phyloP scores from a whole-genome alignment of 1,284 basidiomycete species.

The Neolentinus lepideus region DNA sequence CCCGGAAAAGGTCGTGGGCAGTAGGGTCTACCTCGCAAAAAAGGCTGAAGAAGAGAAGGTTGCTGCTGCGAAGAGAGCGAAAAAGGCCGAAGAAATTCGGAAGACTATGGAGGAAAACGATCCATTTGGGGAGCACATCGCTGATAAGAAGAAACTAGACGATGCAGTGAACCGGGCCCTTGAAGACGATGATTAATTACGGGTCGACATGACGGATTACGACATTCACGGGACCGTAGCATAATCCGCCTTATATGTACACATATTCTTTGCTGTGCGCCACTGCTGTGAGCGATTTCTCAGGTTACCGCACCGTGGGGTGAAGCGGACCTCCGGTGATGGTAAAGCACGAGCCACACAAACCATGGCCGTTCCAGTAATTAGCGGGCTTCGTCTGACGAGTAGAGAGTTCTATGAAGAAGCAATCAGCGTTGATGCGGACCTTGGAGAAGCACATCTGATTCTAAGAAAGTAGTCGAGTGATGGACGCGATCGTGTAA shows the following conservation, averaged over 20 bases:
- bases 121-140: conserved; percentile 57
- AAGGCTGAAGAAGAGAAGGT: conserved; percentile 58
- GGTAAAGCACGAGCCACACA: too few relatives aligned
- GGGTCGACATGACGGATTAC: neutral
- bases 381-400: neutral
- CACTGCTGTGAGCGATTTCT: neutral
- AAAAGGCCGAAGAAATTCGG: conserved; percentile 52
- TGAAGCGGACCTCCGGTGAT: too few relatives aligned
- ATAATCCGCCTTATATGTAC: neutral
- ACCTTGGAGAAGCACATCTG: neutral
- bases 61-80: conserved; percentile 56
- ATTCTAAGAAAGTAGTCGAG: neutral
- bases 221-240: neutral
- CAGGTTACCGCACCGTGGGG: too few relatives aligned
- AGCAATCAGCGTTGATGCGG: neutral
- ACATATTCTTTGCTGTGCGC: neutral
- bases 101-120: conserved; percentile 47
- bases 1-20: conserved; percentile 88
- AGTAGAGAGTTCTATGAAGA: neutral
- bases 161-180: conserved; percentile 43
- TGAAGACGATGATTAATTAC: conserved; percentile 34
- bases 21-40: conserved; percentile 65
- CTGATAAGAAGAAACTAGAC: conserved; percentile 21
- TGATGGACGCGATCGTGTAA: neutral
- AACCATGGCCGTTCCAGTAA: too few relatives aligned